Percentiles rank a stretch among this genome's conserved stretches.
Evolutionary conservation across 2,329 filamentous ascomycete genomes (phyloP).

Genomic region (Coniochaeta sp.): DNA sequence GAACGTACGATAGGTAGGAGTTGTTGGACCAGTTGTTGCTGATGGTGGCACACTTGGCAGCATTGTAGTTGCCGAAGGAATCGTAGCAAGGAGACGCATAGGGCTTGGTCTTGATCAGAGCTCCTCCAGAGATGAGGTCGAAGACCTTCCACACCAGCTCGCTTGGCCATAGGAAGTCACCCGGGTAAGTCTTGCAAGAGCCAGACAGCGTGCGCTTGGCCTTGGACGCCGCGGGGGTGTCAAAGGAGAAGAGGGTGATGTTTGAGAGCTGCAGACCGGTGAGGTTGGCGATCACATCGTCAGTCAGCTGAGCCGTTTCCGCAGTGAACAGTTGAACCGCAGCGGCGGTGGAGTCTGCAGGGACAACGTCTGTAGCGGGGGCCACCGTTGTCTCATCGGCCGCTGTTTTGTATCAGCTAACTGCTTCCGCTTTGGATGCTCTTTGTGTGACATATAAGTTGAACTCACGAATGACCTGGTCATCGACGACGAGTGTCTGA

Average conservation of each 20-base stretch:
- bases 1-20: conserved; percentile 9
- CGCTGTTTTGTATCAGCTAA: conserved; percentile 3
- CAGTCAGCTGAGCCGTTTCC: conserved; percentile 16
- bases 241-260: conserved; percentile 13
- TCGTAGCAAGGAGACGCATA: conserved; percentile 25
- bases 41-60: conserved; percentile 19
- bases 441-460: too few species aligned
- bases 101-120: conserved; percentile 24
- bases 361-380: conserved; percentile 7
- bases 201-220: conserved; percentile 3
- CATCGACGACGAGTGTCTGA: conserved; percentile 12
- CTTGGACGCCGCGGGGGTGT: conserved; percentile 5
- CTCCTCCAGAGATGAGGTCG: conserved; percentile 16
- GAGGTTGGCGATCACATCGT: conserved; percentile 22
- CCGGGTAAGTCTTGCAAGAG: conserved; percentile 23
- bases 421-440: background rate
- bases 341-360: background rate
- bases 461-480: conserved; percentile 9
- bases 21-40: conserved; percentile 15
- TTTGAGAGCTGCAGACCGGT: conserved; percentile 14
- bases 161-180: conserved; percentile 20
- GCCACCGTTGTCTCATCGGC: conserved; percentile 12
- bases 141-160: conserved; percentile 19
- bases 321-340: background rate
- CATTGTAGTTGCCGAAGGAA: conserved; percentile 18